Evolutionary conservation across 257 asterid genomes (phyloP), one percentile per base, ranked within the genome.

Genomic region (Solanum paucissectum): DNA sequence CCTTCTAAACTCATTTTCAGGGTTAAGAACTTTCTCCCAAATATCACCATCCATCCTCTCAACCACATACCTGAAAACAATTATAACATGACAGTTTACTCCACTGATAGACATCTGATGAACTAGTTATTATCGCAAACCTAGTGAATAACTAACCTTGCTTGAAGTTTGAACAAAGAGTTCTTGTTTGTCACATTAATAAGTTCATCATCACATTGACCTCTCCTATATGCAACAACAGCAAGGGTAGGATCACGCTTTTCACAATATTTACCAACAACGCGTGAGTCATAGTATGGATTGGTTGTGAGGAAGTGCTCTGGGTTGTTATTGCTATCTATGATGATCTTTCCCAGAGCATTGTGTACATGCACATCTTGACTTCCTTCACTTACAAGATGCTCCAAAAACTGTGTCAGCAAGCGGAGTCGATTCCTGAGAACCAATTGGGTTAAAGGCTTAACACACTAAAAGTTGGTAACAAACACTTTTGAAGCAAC

Each of bases 231-330:
- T 69, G 99, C 99, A 69, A 97, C 99, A 93, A 97, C 99, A 74
- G 99, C 99, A 92, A 97, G 99, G 84, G 99, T 97, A 37, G 99
- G 99, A 90, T 96, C 99, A 79, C 99, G 98, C 90, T 97, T 97
- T 94, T 97, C 99, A 93, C 99, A 97, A 88, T 97, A 97, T 93
- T 96, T 97, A 77, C 99, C 99, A 89, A 97, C 99, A 86, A 97
- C 97, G 37, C 99, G 98, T 49, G 99, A 94, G 92, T 97, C 99
- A 90, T 97, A 97, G 91, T 92, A 96, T 13, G 99, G 99, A 91
- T 97, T 97, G 92, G 99, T 96, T 44, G 99, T 97, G 87, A 97
- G 98, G 92, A 97, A 97, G 90, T 97, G 99, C 92, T 97, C 99
- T 5, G 99, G 98, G 81, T 97, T 97, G 93, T 97, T 97, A 89